Base-by-base conservation (phyloP, 768 basidiomycete species). In the Galerina marginata region DNA sequence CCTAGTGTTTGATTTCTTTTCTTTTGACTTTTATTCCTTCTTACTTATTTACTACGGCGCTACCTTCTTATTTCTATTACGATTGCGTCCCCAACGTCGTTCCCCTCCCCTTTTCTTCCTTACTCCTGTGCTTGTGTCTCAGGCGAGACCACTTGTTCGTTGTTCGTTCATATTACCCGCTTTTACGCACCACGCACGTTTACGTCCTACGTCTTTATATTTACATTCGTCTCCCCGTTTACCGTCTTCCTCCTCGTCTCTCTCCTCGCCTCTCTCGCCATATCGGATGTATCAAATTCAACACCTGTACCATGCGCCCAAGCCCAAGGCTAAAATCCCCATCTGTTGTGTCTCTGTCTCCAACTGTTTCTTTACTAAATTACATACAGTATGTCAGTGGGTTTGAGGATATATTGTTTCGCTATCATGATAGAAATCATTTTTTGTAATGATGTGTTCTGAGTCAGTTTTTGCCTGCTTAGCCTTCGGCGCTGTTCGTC, bases 241-340 rank as follows among this genome's bases (percentile, higher is more conserved):
- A 29, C 58, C 14, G 20, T 23, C 51, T 56, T 58, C 43, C 59
- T 65, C 56, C 54, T 64, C 9, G 39, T 59, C 51, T 38, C n/a
- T 42, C 33, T 26, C 39, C 2, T 36, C 52, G 54, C 50, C 37
- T 56, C 47, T 67, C 60, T 44, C 63, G 26, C 63, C 58, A 63
- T 66, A 64, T 67, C 66, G 72, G 74, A 74, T 76, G 75, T 77
- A 77, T 73, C 70, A 75, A 70, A 71, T 67, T 60, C 56, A 61
- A 63, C 54, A 46, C 63, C 56, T 68, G 67, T 67, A 66, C 62
- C 54, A 61, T 59, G 60, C 63, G 51, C 33, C 58, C 47, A 61
- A 37, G 47, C 33, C 60, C 47, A 61, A 37, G 26, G 39, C 39
- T 53, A 40, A 42, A 53, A 53, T 49, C 51, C 37, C 25, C 29